Percentiles rank a stretch among this genome's conserved stretches.
Conservation (phyloP, 2,329 filamentous ascomycete genomes). For the Lasiodiplodia sp. region DNA sequence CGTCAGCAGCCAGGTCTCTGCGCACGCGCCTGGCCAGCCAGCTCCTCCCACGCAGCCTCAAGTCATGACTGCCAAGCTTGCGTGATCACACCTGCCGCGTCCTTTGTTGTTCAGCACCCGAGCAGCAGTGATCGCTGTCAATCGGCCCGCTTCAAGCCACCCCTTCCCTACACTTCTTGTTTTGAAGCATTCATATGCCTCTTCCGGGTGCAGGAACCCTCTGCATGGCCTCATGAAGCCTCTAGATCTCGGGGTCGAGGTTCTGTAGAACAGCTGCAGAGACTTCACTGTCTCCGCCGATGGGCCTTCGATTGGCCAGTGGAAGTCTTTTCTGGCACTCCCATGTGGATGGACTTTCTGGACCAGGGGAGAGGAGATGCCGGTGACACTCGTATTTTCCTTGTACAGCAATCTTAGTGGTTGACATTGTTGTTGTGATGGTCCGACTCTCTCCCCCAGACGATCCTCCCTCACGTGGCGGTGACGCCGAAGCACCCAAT, state of each 20-base stretch:
- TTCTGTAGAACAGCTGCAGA: slow-evolving; percentile 1
- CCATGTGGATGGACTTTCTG: neutral
- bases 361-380: neutral
- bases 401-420: neutral
- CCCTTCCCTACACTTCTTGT: slow-evolving; percentile 15
- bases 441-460: neutral
- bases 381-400: neutral
- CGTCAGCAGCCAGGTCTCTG: neutral
- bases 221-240: neutral
- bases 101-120: neutral
- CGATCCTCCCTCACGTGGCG: neutral
- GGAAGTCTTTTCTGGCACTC: neutral
- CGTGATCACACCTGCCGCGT: neutral
- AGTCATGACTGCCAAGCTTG: slow-evolving; percentile 5
- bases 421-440: neutral
- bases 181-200: neutral
- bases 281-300: slow-evolving; percentile 15
- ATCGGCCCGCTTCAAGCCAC: slow-evolving; percentile 15
- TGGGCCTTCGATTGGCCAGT: neutral
- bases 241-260: neutral
- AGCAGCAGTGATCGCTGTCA: slow-evolving; percentile 1
- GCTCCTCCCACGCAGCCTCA: neutral
- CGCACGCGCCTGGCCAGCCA: neutral
- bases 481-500: slow-evolving; percentile 11
- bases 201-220: neutral